Evolutionary conservation across 2,329 filamentous ascomycete species (phyloP).

Genomic region (Exophiala sp.): DNA sequence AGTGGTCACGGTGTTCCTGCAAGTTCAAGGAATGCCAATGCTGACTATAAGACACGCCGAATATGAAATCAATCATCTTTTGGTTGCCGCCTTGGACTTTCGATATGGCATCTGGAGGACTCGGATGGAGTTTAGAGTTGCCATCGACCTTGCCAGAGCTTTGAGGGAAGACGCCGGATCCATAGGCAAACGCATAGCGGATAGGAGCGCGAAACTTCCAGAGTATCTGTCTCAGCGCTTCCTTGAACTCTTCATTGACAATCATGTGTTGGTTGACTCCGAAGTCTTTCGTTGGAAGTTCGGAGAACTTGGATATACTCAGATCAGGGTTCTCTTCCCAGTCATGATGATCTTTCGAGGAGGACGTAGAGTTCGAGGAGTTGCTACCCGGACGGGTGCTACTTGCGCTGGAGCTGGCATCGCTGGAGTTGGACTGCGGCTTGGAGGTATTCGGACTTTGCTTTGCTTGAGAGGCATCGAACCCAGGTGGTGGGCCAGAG

Average conservation of each 20-base stretch:
- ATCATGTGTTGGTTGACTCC: conserved; percentile 95
- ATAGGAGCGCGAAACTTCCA: conserved; percentile 93
- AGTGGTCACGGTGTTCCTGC: conserved; percentile 83
- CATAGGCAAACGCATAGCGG: conserved; percentile 94
- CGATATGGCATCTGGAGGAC: conserved; percentile 73
- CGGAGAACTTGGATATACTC: conserved; percentile 68
- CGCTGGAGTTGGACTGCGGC: conserved; percentile 6
- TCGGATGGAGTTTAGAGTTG: conserved; percentile 67
- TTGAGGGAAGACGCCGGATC: conserved; percentile 93
- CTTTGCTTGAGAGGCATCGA: conserved; percentile 15
- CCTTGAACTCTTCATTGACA: conserved; percentile 93
- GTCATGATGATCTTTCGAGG: conserved; percentile 42
- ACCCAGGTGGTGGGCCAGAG: conserved; percentile 13
- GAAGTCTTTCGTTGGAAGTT: conserved; percentile 75
- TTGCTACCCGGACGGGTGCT: conserved; percentile 3
- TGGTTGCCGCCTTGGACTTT: conserved; percentile 82
- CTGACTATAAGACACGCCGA: conserved; percentile 88
- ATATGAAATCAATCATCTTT: conserved; percentile 98
- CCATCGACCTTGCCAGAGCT: conserved; percentile 39
- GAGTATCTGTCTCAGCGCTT: conserved; percentile 78
- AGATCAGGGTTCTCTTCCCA: conserved; percentile 76
- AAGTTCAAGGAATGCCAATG: conserved; percentile 97
- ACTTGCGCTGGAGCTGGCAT: conserved; percentile 1
- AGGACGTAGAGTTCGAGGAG: conserved; percentile 14
- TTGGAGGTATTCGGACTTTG: conserved; percentile 4